Evolutionary conservation across 2,329 filamentous ascomycete genomes (phyloP).

Genomic region (Reticulascus tulasneorum): DNA sequence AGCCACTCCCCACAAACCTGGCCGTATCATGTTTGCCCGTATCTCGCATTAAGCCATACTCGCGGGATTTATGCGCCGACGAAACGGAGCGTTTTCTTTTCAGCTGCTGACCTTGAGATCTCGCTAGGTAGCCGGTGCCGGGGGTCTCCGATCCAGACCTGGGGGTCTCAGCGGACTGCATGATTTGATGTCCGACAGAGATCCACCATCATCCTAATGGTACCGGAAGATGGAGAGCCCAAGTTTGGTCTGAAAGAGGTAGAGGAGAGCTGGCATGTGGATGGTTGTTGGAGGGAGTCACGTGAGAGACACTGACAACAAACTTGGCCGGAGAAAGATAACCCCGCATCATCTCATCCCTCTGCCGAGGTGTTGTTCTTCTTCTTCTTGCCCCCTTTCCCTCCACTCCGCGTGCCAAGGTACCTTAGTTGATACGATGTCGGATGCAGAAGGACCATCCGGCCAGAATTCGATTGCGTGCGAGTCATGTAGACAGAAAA

Average conservation of each 20-base stretch:
- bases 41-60: conserved; percentile 45
- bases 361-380: neutral
- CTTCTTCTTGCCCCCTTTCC: neutral
- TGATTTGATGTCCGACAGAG: too few relatives aligned
- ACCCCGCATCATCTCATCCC: neutral
- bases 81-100: conserved; percentile 26
- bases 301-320: too few relatives aligned
- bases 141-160: too few relatives aligned
- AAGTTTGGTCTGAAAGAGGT: too few relatives aligned
- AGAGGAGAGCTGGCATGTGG: too few relatives aligned
- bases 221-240: too few relatives aligned
- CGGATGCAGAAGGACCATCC: neutral
- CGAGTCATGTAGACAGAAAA: conserved; percentile 26
- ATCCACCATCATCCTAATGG: too few relatives aligned
- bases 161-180: too few relatives aligned
- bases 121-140: too few relatives aligned
- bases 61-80: conserved; percentile 21
- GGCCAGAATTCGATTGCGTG: conserved; percentile 28
- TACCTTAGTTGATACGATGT: conserved; percentile 1
- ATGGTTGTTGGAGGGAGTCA: too few relatives aligned
- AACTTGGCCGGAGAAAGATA: conserved; percentile 9
- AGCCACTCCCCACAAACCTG: conserved; percentile 54
- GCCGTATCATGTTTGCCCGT: conserved; percentile 40
- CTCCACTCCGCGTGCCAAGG: neutral
- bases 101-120: too few relatives aligned